Percentiles rank a stretch among this genome's conserved stretches.
phyloP scores from a whole-genome alignment of 176 grass and related monocot species.

The Oryza glaberrima region DNA sequence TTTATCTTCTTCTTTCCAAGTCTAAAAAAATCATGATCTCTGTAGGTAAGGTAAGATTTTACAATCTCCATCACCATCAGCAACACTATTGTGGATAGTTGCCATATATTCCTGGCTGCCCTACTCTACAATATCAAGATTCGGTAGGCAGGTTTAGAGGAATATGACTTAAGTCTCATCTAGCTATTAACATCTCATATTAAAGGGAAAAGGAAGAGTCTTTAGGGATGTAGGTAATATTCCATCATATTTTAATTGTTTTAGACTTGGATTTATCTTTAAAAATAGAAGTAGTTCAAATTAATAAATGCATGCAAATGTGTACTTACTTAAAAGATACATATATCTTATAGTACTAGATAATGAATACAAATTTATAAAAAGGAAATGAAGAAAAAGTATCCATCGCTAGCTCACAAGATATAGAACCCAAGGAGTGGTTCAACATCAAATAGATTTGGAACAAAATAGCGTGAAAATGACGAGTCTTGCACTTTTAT shows the following conservation, averaged over 20 bases:
- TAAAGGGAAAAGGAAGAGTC: background rate
- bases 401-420: background rate
- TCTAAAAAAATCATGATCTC: conserved; percentile 2
- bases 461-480: background rate
- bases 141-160: background rate
- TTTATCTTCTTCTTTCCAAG: conserved; percentile 19
- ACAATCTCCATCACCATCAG: conserved; percentile 4
- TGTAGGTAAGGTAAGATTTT: conserved; percentile 18
- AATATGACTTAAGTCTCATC: background rate
- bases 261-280: background rate
- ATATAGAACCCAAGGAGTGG: background rate
- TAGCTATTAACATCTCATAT: background rate
- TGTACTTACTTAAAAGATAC: background rate
- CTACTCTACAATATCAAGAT: conserved; percentile 5
- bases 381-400: too few species aligned
- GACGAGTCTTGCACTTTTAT: background rate
- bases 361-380: background rate
- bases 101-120: background rate
- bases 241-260: background rate
- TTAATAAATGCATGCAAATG: background rate
- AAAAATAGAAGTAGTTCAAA: background rate
- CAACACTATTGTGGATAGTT: background rate
- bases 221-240: background rate
- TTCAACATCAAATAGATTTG: background rate
- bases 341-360: too few species aligned